Percentiles rank a stretch among this genome's conserved stretches.
Conservation (phyloP, 805 yeast species). For the Wickerhamiella allomyrinae region DNA sequence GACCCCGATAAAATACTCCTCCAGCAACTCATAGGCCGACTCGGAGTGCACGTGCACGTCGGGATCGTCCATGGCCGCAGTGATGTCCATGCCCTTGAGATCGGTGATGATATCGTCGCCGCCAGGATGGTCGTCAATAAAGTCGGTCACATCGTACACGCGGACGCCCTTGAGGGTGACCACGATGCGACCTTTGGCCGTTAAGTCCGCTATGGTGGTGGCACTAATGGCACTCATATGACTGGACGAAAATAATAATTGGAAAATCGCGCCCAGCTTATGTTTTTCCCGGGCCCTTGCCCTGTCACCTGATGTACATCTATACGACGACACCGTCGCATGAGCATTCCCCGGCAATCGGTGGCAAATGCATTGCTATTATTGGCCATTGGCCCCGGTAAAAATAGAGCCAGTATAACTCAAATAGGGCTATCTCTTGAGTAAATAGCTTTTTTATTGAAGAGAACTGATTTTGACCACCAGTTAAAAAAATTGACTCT, state of each 20-base stretch:
- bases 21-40: conserved; percentile 72
- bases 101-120: conserved; percentile 41
- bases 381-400: too few species aligned
- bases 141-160: conserved; percentile 68
- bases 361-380: too few species aligned
- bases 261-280: not conserved
- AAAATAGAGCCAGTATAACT: too few species aligned
- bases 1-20: conserved; percentile 56
- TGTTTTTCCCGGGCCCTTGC: too few species aligned
- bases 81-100: conserved; percentile 29
- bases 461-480: too few species aligned
- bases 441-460: too few species aligned
- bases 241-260: not conserved
- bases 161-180: conserved; percentile 68
- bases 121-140: conserved; percentile 61
- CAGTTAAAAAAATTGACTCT: too few species aligned
- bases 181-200: conserved; percentile 32
- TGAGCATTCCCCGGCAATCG: too few species aligned
- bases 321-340: too few species aligned
- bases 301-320: too few species aligned
- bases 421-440: too few species aligned
- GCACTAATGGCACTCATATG: not conserved
- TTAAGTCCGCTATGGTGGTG: not conserved
- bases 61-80: conserved; percentile 63
- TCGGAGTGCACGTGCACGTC: conserved; percentile 68